Conservation (phyloP, 495 filamentous ascomycete species). For the Lophiotrema nucula region DNA sequence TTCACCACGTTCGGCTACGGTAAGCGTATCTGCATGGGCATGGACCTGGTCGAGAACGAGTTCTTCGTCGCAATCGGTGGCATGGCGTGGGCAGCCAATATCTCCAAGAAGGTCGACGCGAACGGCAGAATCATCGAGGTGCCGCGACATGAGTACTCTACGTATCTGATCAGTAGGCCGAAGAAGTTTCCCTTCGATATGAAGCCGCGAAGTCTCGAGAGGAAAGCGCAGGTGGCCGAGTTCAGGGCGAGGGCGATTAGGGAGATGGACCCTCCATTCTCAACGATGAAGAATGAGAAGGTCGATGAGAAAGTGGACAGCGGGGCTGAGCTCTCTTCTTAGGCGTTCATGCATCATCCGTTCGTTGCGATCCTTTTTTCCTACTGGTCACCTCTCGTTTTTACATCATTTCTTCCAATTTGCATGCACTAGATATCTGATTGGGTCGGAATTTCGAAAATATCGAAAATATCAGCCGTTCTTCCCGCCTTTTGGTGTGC, state of each 20-base stretch:
- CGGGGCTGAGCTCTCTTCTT: too few relatives aligned
- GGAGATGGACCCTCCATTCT: too few relatives aligned
- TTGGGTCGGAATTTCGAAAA: too few relatives aligned
- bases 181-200: constrained; percentile 49
- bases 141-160: constrained; percentile 52
- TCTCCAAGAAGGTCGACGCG: constrained; percentile 46
- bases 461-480: too few relatives aligned
- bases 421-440: too few relatives aligned
- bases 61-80: constrained; percentile 54
- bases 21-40: constrained; percentile 54
- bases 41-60: constrained; percentile 53
- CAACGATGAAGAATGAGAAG: too few relatives aligned
- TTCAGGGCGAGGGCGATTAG: neutral
- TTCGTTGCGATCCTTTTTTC: too few relatives aligned
- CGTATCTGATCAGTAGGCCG: constrained; percentile 56
- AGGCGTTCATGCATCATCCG: too few relatives aligned
- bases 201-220: constrained; percentile 40
- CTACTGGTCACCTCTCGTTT: too few relatives aligned
- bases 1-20: constrained; percentile 59
- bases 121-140: constrained; percentile 46
- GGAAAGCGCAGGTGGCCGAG: neutral
- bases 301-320: too few relatives aligned
- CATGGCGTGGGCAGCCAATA: constrained; percentile 48
- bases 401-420: too few relatives aligned
- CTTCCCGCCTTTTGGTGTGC: too few relatives aligned